Base-by-base conservation (phyloP, 148 eudicot species). In the Chenopodium formosanum region DNA sequence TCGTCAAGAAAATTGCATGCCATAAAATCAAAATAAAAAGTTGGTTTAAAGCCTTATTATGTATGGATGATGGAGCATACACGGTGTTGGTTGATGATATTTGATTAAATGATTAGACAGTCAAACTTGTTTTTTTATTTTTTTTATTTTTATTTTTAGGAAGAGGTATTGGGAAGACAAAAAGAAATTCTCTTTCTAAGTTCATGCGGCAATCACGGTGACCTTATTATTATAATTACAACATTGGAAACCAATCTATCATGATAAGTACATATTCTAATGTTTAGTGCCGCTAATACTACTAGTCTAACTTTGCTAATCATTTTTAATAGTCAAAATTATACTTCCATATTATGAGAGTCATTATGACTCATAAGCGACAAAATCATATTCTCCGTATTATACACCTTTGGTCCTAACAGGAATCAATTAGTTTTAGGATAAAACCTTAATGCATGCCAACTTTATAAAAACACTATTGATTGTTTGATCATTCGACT, bases 181-280 rank as follows among this genome's bases (percentile, higher is more conserved):
- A 80, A 80, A 40, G 62, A 29, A 19, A 50, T 20, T 14, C 46
- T 40, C 44, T 81, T 58, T 78, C 25, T 60, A 4, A 81, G 74
- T 52, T 78, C 25, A 60, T 74, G 82, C 84, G 87, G 56, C 79
- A 81, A 81, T 85, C 84, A 78, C 87, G 87, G 79, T 67, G 56
- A 84, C 83, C 76, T 2, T 16, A 9, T 2, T 62, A 9, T 9
- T 62, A 46, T 9, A 46, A 78, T 81, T 32, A 40, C 13, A 74
- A 63, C 67, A 40, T 63, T 64, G 11, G 62, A 77, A 29, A 63
- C 79, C 56, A 20, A 19, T 71, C 32, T 19, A 23, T 64, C 0
- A 17, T 56, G 17, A 17, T 56, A 56, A 56, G 62, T 56, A 1
- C 53, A 56, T 56, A 56, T 56, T 56, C 22, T 62, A 62, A 20